Percentiles rank a stretch among this genome's conserved stretches.
Conservation (phyloP, 495 filamentous ascomycete genomes). For the Darksidea phi region DNA sequence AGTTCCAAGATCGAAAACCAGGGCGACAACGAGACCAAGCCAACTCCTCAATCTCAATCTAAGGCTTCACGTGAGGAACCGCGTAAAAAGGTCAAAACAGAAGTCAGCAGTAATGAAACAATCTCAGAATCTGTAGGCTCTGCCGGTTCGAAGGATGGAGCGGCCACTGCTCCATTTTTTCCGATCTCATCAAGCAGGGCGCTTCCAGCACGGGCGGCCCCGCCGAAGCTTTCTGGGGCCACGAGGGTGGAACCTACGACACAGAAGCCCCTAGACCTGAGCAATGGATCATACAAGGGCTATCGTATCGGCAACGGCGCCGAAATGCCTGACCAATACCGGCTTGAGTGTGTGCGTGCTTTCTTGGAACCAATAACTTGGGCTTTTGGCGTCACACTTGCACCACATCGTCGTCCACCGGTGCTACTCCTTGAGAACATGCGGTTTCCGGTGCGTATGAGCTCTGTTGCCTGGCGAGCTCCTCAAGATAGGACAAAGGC, state of each 20-base stretch:
- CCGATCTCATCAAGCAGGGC: slow-evolving; percentile 25
- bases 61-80: slow-evolving; percentile 25
- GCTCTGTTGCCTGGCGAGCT: slow-evolving; percentile 61
- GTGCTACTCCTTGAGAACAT: slow-evolving; percentile 44
- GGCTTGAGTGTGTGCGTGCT: slow-evolving; percentile 64
- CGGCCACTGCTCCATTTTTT: neutral
- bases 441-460: slow-evolving; percentile 54
- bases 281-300: slow-evolving; percentile 42
- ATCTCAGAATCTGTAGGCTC: slow-evolving; percentile 4
- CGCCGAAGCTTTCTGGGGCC: slow-evolving; percentile 28
- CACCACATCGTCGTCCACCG: slow-evolving; percentile 42
- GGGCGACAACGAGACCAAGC: neutral
- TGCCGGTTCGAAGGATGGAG: neutral
- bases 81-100: slow-evolving; percentile 36
- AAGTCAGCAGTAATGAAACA: neutral
- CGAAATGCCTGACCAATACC: slow-evolving; percentile 74
- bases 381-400: slow-evolving; percentile 74
- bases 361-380: slow-evolving; percentile 79
- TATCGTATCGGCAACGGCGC: slow-evolving; percentile 60
- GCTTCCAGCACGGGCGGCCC: slow-evolving; percentile 21
- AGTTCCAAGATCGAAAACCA: neutral
- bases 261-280: slow-evolving; percentile 16
- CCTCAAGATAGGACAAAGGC: slow-evolving; percentile 68
- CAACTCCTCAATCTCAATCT: neutral
- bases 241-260: neutral